Evolutionary conservation across 2,329 filamentous ascomycete species (phyloP).

Genomic region (Xylaria sp.): DNA sequence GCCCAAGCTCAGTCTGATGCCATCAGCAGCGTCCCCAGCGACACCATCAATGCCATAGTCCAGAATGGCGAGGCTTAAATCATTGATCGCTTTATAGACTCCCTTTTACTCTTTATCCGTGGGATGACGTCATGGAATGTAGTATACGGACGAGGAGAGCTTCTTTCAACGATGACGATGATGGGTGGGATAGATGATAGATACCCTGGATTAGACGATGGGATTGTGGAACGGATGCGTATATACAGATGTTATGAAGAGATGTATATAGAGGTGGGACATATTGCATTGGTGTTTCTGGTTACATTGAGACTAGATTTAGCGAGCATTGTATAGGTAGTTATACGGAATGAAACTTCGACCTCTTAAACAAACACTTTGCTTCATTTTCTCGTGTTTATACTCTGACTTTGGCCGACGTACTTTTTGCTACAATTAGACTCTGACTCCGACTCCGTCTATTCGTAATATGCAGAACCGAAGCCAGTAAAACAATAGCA

Average conservation of each 20-base stretch:
- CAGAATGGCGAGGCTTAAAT: constrained; percentile 47
- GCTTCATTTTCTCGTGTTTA: not conserved
- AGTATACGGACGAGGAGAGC: constrained; percentile 6
- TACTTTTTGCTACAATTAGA: not conserved
- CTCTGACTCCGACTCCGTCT: not conserved
- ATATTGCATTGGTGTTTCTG: constrained; percentile 17
- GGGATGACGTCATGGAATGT: constrained; percentile 12
- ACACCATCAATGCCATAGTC: constrained; percentile 49
- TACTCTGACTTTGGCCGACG: not conserved
- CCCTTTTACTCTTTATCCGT: not conserved
- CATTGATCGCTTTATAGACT: not conserved
- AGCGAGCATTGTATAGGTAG: constrained; percentile 16
- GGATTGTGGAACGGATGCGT: constrained; percentile 5
- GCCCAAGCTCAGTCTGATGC: constrained; percentile 53
- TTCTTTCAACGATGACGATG: constrained; percentile 6
- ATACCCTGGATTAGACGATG: constrained; percentile 22
- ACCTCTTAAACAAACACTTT: not conserved
- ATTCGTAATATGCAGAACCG: not conserved
- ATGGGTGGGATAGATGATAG: constrained; percentile 25
- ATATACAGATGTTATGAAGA: constrained; percentile 9
- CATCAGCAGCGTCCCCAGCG: constrained; percentile 50
- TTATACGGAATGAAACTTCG: constrained; percentile 18
- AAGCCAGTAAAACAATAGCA: not conserved
- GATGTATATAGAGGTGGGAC: constrained; percentile 15
- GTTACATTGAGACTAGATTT: not conserved